Base-by-base conservation (phyloP, 2,329 filamentous ascomycete genomes). In the Beauveria scarabaeidicola region DNA sequence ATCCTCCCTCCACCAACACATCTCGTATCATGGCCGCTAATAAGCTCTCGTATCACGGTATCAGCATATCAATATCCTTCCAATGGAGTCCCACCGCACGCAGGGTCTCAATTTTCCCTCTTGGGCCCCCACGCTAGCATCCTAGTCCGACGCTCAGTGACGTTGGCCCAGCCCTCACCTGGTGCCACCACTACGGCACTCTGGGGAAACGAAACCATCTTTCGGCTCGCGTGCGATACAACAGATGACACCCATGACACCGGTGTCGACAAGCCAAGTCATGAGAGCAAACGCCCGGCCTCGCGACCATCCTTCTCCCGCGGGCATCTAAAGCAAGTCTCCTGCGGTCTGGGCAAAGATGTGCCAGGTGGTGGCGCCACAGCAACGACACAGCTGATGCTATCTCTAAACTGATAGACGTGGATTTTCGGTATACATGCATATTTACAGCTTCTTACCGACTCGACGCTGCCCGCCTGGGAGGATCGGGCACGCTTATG, bases 61-160 rank as follows among this genome's bases (percentile, higher is more conserved):
- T 54, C 52, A 43, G n/a, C 36, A 41, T 6, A 40, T 3, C 11
- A 38, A n/a, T n/a, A 46, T 19, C 2, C 13, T 15, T 19, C 41
- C 10, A 23, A 46, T 46, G 19, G 19, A 46, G 23, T 21, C 43
- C 11, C 13, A 6, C 32, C n/a, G 11, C 11, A 27, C 13, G 9
- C 29, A 48, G 32, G 46, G 23, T 51, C 46, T 58, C 46, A 11
- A 36, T 41, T 3, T 23, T 17, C 23, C 7, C 3, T 47, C 19
- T 40, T 21, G 40, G 17, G 29, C 17, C 40, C 27, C n/a, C 5
- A 23, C 21, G 21, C 52, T 25, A 32, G 15, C 13, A 3, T 29
- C 32, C 15, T 43, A 57, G 46, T 21, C 27, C 38, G 25, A 52
- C 55, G 23, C 55, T 41, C 55, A 44, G 55, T 58, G 55, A 58